Evolutionary conservation across 257 asterid genomes (phyloP).

Genomic region (Nicotiana noctiflora): DNA sequence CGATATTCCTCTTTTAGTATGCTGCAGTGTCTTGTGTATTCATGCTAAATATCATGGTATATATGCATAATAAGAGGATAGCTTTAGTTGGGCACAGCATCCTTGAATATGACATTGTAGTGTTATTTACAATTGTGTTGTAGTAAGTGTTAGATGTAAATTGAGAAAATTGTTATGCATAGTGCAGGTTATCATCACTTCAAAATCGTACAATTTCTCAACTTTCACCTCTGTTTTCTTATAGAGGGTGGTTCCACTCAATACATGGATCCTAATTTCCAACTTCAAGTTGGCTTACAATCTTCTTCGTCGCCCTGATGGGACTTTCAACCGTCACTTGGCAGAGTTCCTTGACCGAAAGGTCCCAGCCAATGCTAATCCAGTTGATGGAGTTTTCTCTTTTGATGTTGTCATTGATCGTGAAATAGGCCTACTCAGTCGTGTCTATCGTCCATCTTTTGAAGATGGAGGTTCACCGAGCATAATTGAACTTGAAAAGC

Average conservation of each 20-base stretch:
- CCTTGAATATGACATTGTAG: neutral
- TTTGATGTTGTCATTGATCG: constrained; percentile 66
- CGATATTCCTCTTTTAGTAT: constrained; percentile 4
- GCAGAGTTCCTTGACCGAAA: constrained; percentile 79
- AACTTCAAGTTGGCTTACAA: constrained; percentile 79
- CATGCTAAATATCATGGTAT: neutral
- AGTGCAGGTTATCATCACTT: neutral
- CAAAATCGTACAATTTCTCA: neutral
- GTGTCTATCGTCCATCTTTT: constrained; percentile 45
- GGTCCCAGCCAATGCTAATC: constrained; percentile 62
- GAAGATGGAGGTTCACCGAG: constrained; percentile 30
- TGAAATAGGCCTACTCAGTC: constrained; percentile 53
- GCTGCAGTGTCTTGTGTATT: neutral
- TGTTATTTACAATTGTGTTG: neutral
- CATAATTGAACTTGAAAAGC: constrained; percentile 43
- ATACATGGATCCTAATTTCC: constrained; percentile 80
- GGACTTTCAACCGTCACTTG: constrained; percentile 73
- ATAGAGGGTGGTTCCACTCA: constrained; percentile 80
- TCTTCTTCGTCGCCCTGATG: constrained; percentile 79
- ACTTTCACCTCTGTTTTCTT: constrained; percentile 9
- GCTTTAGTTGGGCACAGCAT: neutral
- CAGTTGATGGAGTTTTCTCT: constrained; percentile 65
- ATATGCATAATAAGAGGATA: neutral
- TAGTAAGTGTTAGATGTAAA: neutral
- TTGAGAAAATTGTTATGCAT: neutral